Percentiles rank a stretch among this genome's conserved stretches.
phyloP scores from a whole-genome alignment of 2,329 filamentous ascomycete species.

The Coniochaeta hoffmannii region DNA sequence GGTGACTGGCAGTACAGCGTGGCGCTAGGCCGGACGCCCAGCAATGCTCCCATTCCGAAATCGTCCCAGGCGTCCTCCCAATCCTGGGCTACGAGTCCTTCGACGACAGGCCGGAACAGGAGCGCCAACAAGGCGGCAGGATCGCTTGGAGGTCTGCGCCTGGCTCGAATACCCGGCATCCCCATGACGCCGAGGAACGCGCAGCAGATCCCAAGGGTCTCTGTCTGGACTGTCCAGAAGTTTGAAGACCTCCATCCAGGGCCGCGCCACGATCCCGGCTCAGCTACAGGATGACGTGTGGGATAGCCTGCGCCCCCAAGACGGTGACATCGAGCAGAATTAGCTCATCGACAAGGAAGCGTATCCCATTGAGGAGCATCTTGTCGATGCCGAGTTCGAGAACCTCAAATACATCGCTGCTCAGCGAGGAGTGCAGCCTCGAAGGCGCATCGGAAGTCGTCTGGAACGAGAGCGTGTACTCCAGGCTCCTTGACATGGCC shows the following conservation, averaged over 20 bases:
- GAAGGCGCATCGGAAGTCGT: background rate
- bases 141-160: background rate
- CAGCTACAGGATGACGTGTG: background rate
- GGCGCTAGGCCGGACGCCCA: background rate
- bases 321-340: background rate
- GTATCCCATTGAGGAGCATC: background rate
- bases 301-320: background rate
- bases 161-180: background rate
- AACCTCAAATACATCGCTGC: background rate
- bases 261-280: background rate
- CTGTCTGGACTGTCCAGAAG: background rate
- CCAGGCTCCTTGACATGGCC: background rate
- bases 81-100: background rate
- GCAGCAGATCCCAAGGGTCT: background rate
- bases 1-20: background rate
- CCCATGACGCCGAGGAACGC: background rate
- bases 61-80: background rate
- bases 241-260: background rate
- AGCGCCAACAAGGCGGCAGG: background rate
- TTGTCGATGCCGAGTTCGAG: background rate
- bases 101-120: background rate
- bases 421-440: background rate
- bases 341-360: background rate
- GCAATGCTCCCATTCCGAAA: background rate
- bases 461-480: background rate